A percentile compares a stretch with the other conserved stretches of the same genome.
These are phyloP conservation scores for Kandelia obovata DNA, from an alignment of 345 rosid genomes.

Conservation along the genomic window DNA sequence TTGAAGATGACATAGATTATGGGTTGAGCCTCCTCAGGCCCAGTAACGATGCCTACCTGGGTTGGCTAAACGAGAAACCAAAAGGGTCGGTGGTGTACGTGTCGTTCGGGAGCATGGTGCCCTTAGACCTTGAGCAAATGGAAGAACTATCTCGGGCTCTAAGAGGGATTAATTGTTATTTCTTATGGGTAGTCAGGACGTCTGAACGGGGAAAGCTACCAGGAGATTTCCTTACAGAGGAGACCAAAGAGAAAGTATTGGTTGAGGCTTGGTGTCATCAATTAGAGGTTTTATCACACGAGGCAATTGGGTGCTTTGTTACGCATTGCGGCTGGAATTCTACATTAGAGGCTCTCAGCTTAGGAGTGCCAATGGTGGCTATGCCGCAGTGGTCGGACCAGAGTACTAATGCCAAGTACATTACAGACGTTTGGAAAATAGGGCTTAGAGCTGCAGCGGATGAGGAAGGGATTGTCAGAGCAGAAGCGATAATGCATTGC, in stretches of 20 bases:
- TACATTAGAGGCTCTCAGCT: conserved; percentile 36
- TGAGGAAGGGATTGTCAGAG: conserved; percentile 21
- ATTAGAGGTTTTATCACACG: conserved; percentile 32
- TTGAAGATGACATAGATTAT: conserved; percentile 29
- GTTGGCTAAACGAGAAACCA: conserved; percentile 27
- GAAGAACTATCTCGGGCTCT: conserved; percentile 24
- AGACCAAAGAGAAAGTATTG: conserved; percentile 19
- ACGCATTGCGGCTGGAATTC: conserved; percentile 50
- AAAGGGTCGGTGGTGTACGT: conserved; percentile 27
- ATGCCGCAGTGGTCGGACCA: conserved; percentile 51
- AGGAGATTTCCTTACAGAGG: conserved; percentile 2
- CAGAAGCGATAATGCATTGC: conserved; percentile 22
- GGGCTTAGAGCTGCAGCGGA: conserved; percentile 26
- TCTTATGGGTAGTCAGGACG: conserved; percentile 30
- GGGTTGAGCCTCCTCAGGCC: conserved; percentile 28
- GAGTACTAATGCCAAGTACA: conserved; percentile 33
- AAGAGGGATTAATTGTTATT: conserved; percentile 15
- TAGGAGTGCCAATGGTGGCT: conserved; percentile 45
- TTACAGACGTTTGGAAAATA: conserved; percentile 40
- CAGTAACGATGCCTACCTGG: neutral
- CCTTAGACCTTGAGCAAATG: conserved; percentile 18
- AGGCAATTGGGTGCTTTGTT: conserved; percentile 37
- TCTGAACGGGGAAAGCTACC: conserved; percentile 21
- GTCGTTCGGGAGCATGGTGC: conserved; percentile 34
- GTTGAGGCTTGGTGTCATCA: conserved; percentile 38